Evolutionary conservation across 345 rosid species (phyloP), one percentile per base, ranked within the genome.

Genomic region (Eucalyptus tenuipes): DNA sequence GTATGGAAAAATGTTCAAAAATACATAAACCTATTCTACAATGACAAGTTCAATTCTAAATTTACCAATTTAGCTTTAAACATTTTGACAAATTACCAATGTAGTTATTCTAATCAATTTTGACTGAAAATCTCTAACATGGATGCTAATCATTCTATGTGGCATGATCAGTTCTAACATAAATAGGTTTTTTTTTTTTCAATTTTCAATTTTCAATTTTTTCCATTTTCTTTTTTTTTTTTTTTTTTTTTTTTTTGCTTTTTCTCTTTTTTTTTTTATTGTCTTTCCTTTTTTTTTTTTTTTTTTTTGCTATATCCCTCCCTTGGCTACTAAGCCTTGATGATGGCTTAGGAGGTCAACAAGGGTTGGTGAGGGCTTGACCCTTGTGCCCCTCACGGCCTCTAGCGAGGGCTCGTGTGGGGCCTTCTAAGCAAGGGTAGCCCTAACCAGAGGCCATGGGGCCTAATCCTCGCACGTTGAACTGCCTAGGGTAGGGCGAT

Each of bases 91-190:
- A 29, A 64, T 64, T 29, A 29, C 4, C 5, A 29, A n/a, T 0
- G 9, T 64, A 29, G 18, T 20, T 5, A 4, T 53, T 53, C 1
- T 31, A 18, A 8, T n/a, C 37, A n/a, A n/a, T 64, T n/a, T 64
- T 64, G 3, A 24, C 2, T 24, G 27, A 20, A 22, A 55, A 24
- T 55, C 13, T 24, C 6, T 7, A 55, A 55, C 4, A 3, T 0
- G 1, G 4, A 64, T n/a, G 4, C 10, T 8, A 15, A 13, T 3
- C 1, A 1, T n/a, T 16, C 5, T 64, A 64, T 16, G 1, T 29
- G 5, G 10, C 20, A 64, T 13, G 20, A 14, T n/a, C 0, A 1
- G 9, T 64, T 12, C 5, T 64, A n/a, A 64, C 10, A 4, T 64
- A 64, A 15, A 64, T 3, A 64, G 8, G 2, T n/a, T 14, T 59